These are phyloP conservation scores for Chaetomiaceae sp. DNA, from an alignment of 2,329 filamentous ascomycete species.

Conservation along the genomic window DNA sequence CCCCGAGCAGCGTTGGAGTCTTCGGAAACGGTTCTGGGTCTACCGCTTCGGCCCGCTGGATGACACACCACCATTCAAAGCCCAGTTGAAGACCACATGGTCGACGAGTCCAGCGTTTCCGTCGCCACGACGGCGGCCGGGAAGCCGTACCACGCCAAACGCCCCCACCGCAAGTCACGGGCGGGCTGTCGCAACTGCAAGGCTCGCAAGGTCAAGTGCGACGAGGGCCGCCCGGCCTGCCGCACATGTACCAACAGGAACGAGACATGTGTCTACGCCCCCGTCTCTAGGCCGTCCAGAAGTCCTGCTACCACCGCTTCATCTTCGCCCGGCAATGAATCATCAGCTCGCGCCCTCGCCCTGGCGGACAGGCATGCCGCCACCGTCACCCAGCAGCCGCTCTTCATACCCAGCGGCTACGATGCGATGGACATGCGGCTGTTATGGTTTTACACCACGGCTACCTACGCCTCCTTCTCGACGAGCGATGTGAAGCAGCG, in stretches of 20 bases:
- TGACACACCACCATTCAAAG: background rate
- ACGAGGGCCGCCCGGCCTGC: slow-evolving; percentile 48
- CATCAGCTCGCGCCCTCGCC: slow-evolving; percentile 15
- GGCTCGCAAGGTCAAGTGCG: slow-evolving; percentile 49
- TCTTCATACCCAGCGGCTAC: slow-evolving; percentile 33
- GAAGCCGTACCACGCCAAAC: slow-evolving; percentile 42
- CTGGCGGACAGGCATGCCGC: slow-evolving; percentile 7
- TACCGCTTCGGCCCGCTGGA: no score
- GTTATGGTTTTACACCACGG: slow-evolving; percentile 51
- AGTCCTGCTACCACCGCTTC: background rate
- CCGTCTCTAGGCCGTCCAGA: background rate
- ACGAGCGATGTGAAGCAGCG: slow-evolving; percentile 34
- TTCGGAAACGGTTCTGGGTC: no score
- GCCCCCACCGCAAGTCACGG: slow-evolving; percentile 53
- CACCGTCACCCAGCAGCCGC: slow-evolving; percentile 31
- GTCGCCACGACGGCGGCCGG: background rate
- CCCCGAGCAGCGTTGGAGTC: no score
- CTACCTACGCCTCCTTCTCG: slow-evolving; percentile 45
- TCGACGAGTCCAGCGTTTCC: background rate
- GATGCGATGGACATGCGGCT: slow-evolving; percentile 48
- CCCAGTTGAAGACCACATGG: background rate
- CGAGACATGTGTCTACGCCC: slow-evolving; percentile 43
- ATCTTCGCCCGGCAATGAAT: slow-evolving; percentile 6
- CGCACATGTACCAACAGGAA: slow-evolving; percentile 45
- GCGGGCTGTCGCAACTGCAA: slow-evolving; percentile 53